phyloP scores from a whole-genome alignment of 192 early-diverging fungal species.

The Phycomyces blakesleeanus region DNA sequence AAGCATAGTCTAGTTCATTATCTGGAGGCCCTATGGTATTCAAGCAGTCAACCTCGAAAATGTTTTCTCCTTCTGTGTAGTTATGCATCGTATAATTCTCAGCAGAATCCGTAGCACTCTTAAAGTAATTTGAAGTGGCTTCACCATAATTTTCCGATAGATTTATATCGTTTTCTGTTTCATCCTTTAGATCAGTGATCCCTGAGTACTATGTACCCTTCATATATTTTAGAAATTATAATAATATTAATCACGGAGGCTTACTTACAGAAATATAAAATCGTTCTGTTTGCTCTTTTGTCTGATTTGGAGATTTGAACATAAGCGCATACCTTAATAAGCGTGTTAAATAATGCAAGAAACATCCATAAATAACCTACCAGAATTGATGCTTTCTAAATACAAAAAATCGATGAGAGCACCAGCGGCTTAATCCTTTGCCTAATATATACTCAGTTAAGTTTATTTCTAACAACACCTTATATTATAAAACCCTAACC shows the following conservation, averaged over 20 bases:
- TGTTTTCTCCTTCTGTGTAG: too few species aligned
- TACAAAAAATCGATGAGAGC: slow-evolving; percentile 4
- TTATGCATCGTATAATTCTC: too few species aligned
- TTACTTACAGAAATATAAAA: neutral
- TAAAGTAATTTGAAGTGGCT: too few species aligned
- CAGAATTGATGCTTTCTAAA: slow-evolving; percentile 5
- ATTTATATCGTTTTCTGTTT: neutral
- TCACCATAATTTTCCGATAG: neutral
- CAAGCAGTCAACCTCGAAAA: too few species aligned
- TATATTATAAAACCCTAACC: neutral
- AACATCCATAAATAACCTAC: neutral
- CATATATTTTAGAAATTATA: neutral
- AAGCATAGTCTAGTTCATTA: too few species aligned
- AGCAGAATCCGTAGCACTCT: too few species aligned
- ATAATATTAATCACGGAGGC: too few species aligned
- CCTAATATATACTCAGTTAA: neutral
- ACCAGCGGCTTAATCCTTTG: slow-evolving; percentile 8
- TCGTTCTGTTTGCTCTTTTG: neutral
- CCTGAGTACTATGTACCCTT: neutral
- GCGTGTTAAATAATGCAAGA: neutral
- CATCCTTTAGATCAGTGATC: neutral
- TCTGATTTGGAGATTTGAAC: neutral
- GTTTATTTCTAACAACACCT: neutral
- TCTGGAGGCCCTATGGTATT: too few species aligned
- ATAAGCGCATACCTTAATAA: neutral